Base-by-base conservation (phyloP, 352 stramenopile species). In the Globisporangium cederbergense region DNA sequence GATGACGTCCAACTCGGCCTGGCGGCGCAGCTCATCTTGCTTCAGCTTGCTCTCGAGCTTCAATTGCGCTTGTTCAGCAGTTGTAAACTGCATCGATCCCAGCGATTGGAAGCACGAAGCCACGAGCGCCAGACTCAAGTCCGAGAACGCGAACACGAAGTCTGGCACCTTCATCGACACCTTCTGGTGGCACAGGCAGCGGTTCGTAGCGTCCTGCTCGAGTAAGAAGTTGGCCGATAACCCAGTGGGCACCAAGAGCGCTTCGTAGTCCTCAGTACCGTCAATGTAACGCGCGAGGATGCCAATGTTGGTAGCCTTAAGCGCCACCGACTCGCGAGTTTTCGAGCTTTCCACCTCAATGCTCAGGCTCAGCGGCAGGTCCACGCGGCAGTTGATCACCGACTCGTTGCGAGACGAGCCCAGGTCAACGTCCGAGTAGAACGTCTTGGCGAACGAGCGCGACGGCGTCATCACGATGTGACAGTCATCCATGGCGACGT, bases 91-190 rank as follows among this genome's bases (percentile, higher is more conserved):
- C 50, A 90, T 81, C 10, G 73, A 67, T 22, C 70, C 40, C 3
- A 90, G 67, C 8, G 78, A 75, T 50, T 84, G 76, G 6, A 76
- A 54, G 49, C 77, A 86, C 30, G 81, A 90, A 34, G 72, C 79
- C 56, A 90, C 60, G 14, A 91, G 52, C 16, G 83, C 85, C 51
- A 91, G 76, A 53, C 80, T 90, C 46, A 90, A 64, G 56, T 91
- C 79, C 16, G 83, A 91, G 10, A 83, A 86, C 70, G 76, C 77
- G 38, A 91, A 58, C 46, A 82, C 64, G 53, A 90, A 71, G 60
- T 91, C 81, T 14, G 83, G 81, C 60, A 90, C 77, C 30, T 87
- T 72, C 60, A 91, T 74, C 59, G 72, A 65, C 43, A 91, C 66
- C 22, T 67, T 77, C 46, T 89, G 74, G 61, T 82, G 73, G 52